Percentiles rank a stretch among this genome's conserved stretches.
These are phyloP conservation scores for Pythium myriotylum DNA, from an alignment of 352 stramenopile species.

Conservation along the genomic window DNA sequence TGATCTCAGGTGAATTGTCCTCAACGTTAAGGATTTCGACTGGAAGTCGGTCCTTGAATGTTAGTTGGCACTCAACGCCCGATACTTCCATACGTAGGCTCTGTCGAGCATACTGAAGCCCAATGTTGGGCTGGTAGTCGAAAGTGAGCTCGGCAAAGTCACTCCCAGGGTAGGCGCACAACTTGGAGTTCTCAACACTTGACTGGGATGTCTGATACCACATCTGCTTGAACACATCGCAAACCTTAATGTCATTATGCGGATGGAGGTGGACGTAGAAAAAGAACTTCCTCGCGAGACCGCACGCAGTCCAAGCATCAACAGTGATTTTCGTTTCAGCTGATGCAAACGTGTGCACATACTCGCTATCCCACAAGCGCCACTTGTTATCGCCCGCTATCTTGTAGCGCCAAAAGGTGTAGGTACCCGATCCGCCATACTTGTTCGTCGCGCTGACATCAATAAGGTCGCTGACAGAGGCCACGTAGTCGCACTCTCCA, in stretches of 20 bases:
- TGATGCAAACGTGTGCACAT: conserved; percentile 36
- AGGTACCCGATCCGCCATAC: conserved; percentile 22
- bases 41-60: conserved; percentile 31
- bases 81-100: conserved; percentile 14
- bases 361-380: conserved; percentile 46
- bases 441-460: conserved; percentile 32
- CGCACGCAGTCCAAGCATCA: conserved; percentile 49
- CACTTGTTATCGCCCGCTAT: conserved; percentile 42
- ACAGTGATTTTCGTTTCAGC: conserved; percentile 49
- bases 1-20: conserved; percentile 39
- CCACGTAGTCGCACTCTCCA: conserved; percentile 35
- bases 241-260: conserved; percentile 34
- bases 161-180: conserved; percentile 39
- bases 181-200: not conserved
- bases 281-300: conserved; percentile 27
- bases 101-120: conserved; percentile 20
- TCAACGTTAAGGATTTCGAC: conserved; percentile 41
- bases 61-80: conserved; percentile 38
- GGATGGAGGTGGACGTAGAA: conserved; percentile 44
- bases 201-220: conserved; percentile 42
- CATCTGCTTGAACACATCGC: conserved; percentile 41
- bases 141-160: conserved; percentile 61
- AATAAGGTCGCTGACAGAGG: conserved; percentile 43
- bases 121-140: conserved; percentile 35
- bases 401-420: conserved; percentile 71